Conservation (phyloP, 2,329 filamentous ascomycete species). For the Boeremia lycopersici region DNA sequence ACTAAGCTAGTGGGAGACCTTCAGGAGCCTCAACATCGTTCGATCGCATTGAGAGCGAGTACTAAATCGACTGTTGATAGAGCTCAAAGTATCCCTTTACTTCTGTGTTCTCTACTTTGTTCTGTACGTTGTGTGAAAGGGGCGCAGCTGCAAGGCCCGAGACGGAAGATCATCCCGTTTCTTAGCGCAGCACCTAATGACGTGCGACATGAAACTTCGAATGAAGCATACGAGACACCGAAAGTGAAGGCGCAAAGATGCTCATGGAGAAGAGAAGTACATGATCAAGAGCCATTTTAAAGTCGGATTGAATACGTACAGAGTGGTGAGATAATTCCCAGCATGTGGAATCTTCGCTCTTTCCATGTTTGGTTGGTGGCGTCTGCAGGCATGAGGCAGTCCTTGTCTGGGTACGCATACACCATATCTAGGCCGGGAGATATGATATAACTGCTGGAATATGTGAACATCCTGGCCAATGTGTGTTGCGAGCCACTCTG, state of each 20-base stretch:
- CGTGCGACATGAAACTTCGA: slow-evolving; percentile 32
- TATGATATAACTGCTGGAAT: neutral
- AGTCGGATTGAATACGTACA: neutral
- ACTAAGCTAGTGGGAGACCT: too few relatives aligned
- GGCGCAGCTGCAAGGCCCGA: slow-evolving; percentile 15
- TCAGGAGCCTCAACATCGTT: neutral
- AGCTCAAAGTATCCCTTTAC: neutral
- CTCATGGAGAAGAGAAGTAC: neutral
- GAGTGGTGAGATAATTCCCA: slow-evolving; percentile 7
- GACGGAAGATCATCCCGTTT: slow-evolving; percentile 23
- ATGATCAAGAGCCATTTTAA: neutral
- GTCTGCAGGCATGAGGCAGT: slow-evolving; percentile 17
- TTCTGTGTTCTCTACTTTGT: neutral
- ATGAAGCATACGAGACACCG: slow-evolving; percentile 23
- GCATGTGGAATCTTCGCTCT: slow-evolving; percentile 15
- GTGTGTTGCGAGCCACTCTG: neutral
- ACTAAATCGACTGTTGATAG: neutral
- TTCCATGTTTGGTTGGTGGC: slow-evolving; percentile 26
- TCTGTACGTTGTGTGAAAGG: slow-evolving; percentile 9
- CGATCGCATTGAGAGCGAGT: neutral
- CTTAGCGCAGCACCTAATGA: slow-evolving; percentile 29
- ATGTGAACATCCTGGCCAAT: neutral
- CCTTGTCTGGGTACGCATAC: neutral
- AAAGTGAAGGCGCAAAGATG: slow-evolving; percentile 5
- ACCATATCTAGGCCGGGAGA: neutral